Conservation (phyloP, 2,329 filamentous ascomycete genomes). For the Microcyclospora pomicola region DNA sequence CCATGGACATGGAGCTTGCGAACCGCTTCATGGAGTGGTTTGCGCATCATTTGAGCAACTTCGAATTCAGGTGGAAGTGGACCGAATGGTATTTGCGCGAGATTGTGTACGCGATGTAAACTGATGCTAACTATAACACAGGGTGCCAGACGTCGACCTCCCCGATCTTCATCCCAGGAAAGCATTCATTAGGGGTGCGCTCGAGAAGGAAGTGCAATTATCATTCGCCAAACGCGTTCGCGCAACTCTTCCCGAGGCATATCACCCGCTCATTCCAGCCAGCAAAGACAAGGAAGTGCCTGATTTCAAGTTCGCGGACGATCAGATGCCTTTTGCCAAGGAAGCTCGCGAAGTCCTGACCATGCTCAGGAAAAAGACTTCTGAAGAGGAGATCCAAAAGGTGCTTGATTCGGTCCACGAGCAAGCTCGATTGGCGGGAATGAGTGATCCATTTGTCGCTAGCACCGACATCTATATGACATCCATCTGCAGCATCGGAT, state of each 20-base stretch:
- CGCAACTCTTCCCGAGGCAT: conserved; percentile 75
- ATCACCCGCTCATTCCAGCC: conserved; percentile 65
- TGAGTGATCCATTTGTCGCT: conserved; percentile 63
- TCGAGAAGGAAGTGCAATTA: conserved; percentile 93
- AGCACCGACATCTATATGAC: conserved; percentile 92
- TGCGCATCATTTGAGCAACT: conserved; percentile 92
- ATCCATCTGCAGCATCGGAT: conserved; percentile 81
- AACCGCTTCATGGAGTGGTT: conserved; percentile 97
- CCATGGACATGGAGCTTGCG: conserved; percentile 72
- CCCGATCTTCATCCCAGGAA: conserved; percentile 73
- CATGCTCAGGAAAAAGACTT: conserved; percentile 69
- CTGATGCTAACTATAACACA: conserved; percentile 17
- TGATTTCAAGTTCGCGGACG: conserved; percentile 76
- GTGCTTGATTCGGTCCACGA: conserved; percentile 69
- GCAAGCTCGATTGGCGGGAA: conserved; percentile 54
- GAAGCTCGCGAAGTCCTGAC: conserved; percentile 73
- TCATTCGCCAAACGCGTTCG: conserved; percentile 95
- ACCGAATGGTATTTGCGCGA: conserved; percentile 61
- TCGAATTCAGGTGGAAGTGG: conserved; percentile 99
- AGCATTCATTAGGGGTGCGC: conserved; percentile 76
- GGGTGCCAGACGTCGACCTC: conserved; percentile 67
- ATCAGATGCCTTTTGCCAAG: conserved; percentile 62
- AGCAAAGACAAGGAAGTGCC: conserved; percentile 94
- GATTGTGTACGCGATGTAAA: conserved; percentile 7
- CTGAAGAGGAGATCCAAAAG: conserved; percentile 74